These are phyloP conservation scores for Alopecurus myosuroides DNA, from an alignment of 176 grass and related monocot species.

Conservation along the genomic window DNA sequence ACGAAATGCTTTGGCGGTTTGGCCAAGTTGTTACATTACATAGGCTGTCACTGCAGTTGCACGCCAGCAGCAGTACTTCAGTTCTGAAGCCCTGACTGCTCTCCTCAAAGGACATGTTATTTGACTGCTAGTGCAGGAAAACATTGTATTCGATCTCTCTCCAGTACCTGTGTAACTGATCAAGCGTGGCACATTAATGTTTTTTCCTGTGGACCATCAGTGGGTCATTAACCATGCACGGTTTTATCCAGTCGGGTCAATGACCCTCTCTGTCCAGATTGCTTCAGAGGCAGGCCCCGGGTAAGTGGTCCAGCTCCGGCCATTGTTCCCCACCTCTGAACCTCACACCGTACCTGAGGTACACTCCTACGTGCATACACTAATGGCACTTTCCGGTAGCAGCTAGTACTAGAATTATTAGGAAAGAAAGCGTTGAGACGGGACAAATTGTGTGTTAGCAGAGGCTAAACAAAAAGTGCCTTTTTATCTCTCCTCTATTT, in stretches of 20 bases:
- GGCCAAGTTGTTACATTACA: too few species aligned
- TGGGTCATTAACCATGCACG: constrained; percentile 15
- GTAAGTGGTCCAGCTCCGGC: constrained; percentile 25
- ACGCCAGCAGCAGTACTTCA: too few species aligned
- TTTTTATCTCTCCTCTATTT: constrained; percentile 2
- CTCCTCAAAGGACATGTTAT: neutral
- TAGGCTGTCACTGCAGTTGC: too few species aligned
- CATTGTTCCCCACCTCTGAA: neutral
- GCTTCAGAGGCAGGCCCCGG: neutral
- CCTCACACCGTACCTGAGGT: constrained; percentile 15
- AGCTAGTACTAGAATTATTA: constrained; percentile 22
- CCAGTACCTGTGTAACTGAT: neutral
- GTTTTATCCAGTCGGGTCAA: neutral
- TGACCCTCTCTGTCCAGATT: neutral
- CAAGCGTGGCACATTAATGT: neutral
- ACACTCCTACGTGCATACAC: constrained; percentile 3
- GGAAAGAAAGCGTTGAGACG: neutral
- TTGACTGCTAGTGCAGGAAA: constrained; percentile 18
- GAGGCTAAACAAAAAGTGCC: constrained; percentile 21
- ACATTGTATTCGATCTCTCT: neutral
- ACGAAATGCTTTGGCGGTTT: too few species aligned
- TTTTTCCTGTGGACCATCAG: constrained; percentile 6
- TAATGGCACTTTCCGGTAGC: neutral
- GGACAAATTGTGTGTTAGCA: constrained; percentile 36
- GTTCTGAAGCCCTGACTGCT: neutral